Evolutionary conservation across 371 early-diverging fungal genomes (phyloP), one percentile per base, ranked within the genome.

Genomic region (Blyttiomyces sp.): DNA sequence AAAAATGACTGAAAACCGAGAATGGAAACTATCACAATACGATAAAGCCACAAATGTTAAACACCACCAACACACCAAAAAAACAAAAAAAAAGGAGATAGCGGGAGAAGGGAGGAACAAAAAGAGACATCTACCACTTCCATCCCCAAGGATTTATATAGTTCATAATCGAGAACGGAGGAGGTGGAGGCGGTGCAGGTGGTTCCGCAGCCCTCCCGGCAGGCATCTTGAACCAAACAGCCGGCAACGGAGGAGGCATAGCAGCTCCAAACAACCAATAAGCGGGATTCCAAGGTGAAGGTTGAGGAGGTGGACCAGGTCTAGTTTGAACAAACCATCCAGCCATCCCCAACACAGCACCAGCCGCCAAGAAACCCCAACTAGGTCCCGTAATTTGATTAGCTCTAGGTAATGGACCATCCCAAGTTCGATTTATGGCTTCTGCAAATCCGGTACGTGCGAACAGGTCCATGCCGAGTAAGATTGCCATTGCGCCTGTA

Each of bases 391-490:
- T 59, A 19, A 68, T 39, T 27, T 54, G 31, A 17, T 17, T 34
- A 2, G 43, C 21, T 27, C 49, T 51, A n/a, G 56, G 55, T 30
- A 48, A 46, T 21, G 32, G 33, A 3, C 49, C 60, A 3, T 24
- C 59, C 3, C 58, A 16, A 39, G 45, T 44, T 34, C 4, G 3
- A 9, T 50, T 16, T 24, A 63, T 11, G 5, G 49, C 60, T 46
- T 64, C 62, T 0, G 50, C 64, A 68, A 88, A 88, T 0, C 90
- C 91, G 0, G 89, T 89, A 39, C 84, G 81, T 2, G 82, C 84
- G 64, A 83, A 89, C 57, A 86, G 72, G 70, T 91, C 90, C 27
- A 89, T 64, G 6, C 89, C 90, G 46, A 84, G 70, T 52, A 86
- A 81, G 49, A 88, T 68, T 7, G 83, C 68, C 62, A 84, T 87